Evolutionary conservation across 495 filamentous ascomycete species (phyloP).

Genomic region (Choiromyces venosus): DNA sequence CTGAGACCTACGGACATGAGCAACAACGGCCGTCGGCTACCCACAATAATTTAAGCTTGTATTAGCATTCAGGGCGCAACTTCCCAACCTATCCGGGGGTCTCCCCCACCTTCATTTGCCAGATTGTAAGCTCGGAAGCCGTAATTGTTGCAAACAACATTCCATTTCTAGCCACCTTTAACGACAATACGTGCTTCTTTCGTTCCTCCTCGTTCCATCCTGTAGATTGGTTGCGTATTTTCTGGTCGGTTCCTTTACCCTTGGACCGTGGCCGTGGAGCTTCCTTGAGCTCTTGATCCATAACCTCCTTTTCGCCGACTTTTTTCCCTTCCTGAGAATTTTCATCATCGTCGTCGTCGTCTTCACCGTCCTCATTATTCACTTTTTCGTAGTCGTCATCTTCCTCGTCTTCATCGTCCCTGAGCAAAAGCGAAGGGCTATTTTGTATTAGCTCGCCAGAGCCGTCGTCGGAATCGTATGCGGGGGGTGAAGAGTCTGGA

Average conservation of each 20-base stretch:
- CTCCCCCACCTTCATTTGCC: constrained; percentile 84
- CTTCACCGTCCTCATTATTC: constrained; percentile 14
- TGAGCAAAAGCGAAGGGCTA: constrained; percentile 41
- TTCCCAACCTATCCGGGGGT: constrained; percentile 37
- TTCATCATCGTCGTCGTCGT: constrained; percentile 10
- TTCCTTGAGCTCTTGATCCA: constrained; percentile 31
- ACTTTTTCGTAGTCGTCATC: constrained; percentile 56
- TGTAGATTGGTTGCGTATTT: constrained; percentile 34
- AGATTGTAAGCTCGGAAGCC: constrained; percentile 70
- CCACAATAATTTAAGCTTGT: constrained; percentile 30
- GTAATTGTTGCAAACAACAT: constrained; percentile 89
- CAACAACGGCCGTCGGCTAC: constrained; percentile 84
- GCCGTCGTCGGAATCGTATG: constrained; percentile 47
- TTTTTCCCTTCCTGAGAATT: constrained; percentile 30
- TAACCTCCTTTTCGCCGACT: constrained; percentile 35
- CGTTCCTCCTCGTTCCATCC: constrained; percentile 34
- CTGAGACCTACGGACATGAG: constrained; percentile 72
- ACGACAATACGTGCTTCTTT: constrained; percentile 62
- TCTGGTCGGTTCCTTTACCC: constrained; percentile 29
- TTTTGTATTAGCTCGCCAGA: constrained; percentile 42
- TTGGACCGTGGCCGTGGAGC: constrained; percentile 22
- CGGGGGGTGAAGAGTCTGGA: constrained; percentile 43
- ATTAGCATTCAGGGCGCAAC: constrained; percentile 12
- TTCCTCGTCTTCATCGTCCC: constrained; percentile 48
- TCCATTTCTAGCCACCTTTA: constrained; percentile 74